These are phyloP conservation scores for Aegilops speltoides DNA, from an alignment of 176 grass and related monocot species.

Conservation along the genomic window DNA sequence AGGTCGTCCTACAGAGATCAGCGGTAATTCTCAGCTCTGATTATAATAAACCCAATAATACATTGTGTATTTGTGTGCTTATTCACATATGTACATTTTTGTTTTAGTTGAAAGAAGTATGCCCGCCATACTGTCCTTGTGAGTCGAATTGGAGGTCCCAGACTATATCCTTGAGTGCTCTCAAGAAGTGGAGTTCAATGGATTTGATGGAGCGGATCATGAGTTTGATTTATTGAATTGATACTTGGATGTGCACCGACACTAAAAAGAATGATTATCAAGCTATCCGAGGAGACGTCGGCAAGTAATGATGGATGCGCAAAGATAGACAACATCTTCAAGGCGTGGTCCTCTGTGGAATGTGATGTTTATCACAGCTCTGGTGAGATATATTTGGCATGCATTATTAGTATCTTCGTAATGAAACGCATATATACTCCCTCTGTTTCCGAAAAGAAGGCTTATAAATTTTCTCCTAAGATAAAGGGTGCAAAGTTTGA, in stretches of 20 bases:
- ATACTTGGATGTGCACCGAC: background rate
- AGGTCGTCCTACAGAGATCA: background rate
- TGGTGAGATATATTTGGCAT: background rate
- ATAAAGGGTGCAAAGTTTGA: no score
- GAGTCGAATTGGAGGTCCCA: background rate
- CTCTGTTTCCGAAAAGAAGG: background rate
- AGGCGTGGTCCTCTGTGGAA: background rate
- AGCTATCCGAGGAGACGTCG: background rate
- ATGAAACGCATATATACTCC: no score
- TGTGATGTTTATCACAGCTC: background rate
- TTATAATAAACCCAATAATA: background rate
- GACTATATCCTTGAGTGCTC: background rate
- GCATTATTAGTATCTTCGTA: background rate
- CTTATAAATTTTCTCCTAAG: no score
- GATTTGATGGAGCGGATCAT: background rate
- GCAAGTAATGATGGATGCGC: background rate
- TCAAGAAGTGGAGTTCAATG: background rate
- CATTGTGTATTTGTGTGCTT: background rate
- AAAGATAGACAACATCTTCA: background rate
- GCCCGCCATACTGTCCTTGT: background rate
- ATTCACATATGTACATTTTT: background rate
- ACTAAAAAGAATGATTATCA: background rate
- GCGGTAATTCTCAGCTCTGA: background rate
- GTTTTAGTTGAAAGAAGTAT: background rate
- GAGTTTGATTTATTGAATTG: background rate